These are phyloP conservation scores for Achaetomiella virescens DNA, from an alignment of 495 filamentous ascomycete species.

Conservation along the genomic window DNA sequence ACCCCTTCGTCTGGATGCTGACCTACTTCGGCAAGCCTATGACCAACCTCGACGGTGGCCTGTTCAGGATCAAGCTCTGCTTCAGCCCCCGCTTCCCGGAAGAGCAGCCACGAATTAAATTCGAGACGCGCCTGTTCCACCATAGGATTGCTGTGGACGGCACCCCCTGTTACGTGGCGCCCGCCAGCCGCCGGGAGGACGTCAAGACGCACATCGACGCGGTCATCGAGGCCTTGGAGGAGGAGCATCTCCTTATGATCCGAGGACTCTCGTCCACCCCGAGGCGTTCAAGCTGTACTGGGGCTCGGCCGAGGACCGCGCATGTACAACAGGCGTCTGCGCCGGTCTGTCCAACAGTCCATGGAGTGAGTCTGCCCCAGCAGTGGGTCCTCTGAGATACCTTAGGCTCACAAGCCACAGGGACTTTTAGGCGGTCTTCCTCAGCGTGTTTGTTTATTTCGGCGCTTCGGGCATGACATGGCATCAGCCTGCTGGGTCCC, in stretches of 20 bases:
- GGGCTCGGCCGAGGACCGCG: constrained; percentile 72
- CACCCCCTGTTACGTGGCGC: constrained; percentile 75
- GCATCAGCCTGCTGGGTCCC: constrained; percentile 1
- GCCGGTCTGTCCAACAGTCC: constrained; percentile 53
- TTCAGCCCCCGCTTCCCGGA: constrained; percentile 87
- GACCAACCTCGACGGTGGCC: constrained; percentile 87
- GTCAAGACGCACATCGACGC: constrained; percentile 78
- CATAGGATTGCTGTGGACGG: constrained; percentile 76
- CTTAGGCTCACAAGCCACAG: neutral
- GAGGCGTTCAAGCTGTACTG: constrained; percentile 86
- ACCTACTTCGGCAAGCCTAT: constrained; percentile 89
- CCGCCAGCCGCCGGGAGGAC: constrained; percentile 58
- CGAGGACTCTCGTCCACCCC: constrained; percentile 77
- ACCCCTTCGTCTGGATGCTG: constrained; percentile 60
- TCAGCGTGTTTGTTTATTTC: neutral
- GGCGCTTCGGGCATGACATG: constrained; percentile 4
- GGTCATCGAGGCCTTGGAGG: constrained; percentile 76
- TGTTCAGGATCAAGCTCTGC: constrained; percentile 72
- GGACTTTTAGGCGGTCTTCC: constrained; percentile 3
- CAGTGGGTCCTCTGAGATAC: neutral
- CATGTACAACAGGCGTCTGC: constrained; percentile 73
- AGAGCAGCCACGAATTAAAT: constrained; percentile 80
- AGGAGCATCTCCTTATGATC: constrained; percentile 84
- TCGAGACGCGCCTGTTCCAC: constrained; percentile 80
- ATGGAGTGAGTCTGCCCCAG: constrained; percentile 39